A percentile compares a stretch with the other conserved stretches of the same genome.
phyloP scores from a whole-genome alignment of 768 basidiomycete species.

The Suillus variegatus region DNA sequence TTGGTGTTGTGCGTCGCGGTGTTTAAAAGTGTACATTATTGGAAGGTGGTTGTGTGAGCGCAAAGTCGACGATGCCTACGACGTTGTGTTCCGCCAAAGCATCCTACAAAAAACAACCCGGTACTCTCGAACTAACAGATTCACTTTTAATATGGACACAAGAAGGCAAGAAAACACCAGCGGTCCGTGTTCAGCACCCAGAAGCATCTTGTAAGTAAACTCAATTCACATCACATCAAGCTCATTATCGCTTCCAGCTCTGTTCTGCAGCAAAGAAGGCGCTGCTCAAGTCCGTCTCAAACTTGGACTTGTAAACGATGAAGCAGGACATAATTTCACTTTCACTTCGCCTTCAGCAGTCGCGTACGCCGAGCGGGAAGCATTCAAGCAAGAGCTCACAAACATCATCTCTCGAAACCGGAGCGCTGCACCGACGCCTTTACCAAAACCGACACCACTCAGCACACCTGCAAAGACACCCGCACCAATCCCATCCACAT shows the following conservation, averaged over 20 bases:
- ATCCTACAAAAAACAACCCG: constrained; percentile 81
- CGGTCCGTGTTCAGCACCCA: constrained; percentile 60
- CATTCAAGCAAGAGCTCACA: constrained; percentile 80
- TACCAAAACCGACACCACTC: constrained; percentile 28
- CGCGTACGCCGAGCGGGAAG: constrained; percentile 73
- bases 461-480: constrained; percentile 30
- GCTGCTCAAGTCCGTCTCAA: constrained; percentile 80
- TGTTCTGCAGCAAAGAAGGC: constrained; percentile 86
- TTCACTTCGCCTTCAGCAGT: constrained; percentile 67
- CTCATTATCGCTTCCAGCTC: constrained; percentile 41
- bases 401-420: constrained; percentile 77
- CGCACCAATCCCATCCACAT: constrained; percentile 48
- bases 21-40: constrained; percentile 12
- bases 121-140: constrained; percentile 74
- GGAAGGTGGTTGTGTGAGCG: constrained; percentile 8
- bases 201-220: constrained; percentile 61
- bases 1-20: constrained; percentile 6
- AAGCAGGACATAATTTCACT: constrained; percentile 80
- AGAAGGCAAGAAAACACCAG: constrained; percentile 63
- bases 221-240: constrained; percentile 4
- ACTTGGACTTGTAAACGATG: constrained; percentile 66
- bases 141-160: constrained; percentile 79
- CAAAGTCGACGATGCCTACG: constrained; percentile 52
- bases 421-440: constrained; percentile 27
- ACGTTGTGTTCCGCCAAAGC: constrained; percentile 72